phyloP scores from a whole-genome alignment of 2,329 filamentous ascomycete species.

The Herpotrichia juniperi region DNA sequence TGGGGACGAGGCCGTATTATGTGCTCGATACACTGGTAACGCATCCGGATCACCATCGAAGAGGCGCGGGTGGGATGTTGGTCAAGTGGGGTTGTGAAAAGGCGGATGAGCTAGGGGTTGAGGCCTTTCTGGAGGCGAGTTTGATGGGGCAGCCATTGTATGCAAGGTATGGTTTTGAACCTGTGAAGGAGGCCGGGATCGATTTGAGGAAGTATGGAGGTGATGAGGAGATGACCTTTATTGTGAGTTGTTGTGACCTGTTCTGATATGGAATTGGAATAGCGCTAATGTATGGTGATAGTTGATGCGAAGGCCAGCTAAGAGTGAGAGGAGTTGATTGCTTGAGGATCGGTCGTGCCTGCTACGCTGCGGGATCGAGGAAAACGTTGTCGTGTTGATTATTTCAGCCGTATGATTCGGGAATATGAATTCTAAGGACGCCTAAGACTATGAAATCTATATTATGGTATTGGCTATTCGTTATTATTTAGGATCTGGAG shows the following conservation, averaged over 20 bases:
- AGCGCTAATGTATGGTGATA: conserved; percentile 7
- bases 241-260: conserved; percentile 27
- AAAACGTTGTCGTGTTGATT: no score
- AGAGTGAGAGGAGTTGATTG: conserved; percentile 1
- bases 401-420: no score
- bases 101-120: conserved; percentile 38
- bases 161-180: conserved; percentile 36
- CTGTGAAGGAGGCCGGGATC: conserved; percentile 30
- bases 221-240: conserved; percentile 30
- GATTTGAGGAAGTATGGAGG: conserved; percentile 38
- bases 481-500: no score
- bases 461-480: no score
- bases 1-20: conserved; percentile 32
- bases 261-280: neutral
- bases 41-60: conserved; percentile 32
- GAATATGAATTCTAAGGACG: no score
- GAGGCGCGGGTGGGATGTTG: conserved; percentile 41
- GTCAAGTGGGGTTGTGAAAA: conserved; percentile 37
- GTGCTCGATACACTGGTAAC: conserved; percentile 40
- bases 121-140: conserved; percentile 41
- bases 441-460: no score
- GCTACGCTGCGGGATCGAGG: neutral
- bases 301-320: conserved; percentile 23
- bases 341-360: neutral
- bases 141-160: conserved; percentile 42